These are phyloP conservation scores for Cordyceps tenuipes DNA, from an alignment of 2,329 filamentous ascomycete species.

Conservation along the genomic window DNA sequence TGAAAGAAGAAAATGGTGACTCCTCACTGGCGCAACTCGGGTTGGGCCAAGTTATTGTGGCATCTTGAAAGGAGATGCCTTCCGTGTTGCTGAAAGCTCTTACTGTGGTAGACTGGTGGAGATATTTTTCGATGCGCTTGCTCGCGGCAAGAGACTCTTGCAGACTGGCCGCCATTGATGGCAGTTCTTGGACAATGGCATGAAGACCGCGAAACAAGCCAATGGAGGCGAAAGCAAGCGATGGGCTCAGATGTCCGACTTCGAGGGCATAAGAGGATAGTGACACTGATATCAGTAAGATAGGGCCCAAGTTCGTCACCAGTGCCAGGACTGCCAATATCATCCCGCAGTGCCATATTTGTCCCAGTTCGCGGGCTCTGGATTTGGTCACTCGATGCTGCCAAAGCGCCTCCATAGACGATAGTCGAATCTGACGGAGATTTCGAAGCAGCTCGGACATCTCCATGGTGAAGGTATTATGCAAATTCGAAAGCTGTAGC, in stretches of 20 bases:
- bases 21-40: conserved; percentile 20
- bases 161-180: conserved; percentile 2
- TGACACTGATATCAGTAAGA: conserved; percentile 5
- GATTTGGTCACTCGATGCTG: background rate
- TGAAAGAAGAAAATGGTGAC: conserved; percentile 42
- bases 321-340: conserved; percentile 8
- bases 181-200: conserved; percentile 4
- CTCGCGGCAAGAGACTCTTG: conserved; percentile 8
- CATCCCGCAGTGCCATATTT: conserved; percentile 9
- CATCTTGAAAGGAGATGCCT: background rate
- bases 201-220: conserved; percentile 10
- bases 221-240: conserved; percentile 13
- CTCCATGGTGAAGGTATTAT: background rate
- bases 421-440: conserved; percentile 12
- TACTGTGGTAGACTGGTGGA: background rate
- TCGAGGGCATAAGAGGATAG: conserved; percentile 9
- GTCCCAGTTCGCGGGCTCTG: conserved; percentile 1
- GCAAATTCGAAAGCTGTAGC: background rate
- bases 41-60: conserved; percentile 2
- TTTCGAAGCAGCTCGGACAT: conserved; percentile 9
- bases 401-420: conserved; percentile 11
- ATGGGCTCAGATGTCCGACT: conserved; percentile 5
- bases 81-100: background rate
- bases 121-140: conserved; percentile 7
- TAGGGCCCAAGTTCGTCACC: conserved; percentile 7